Percentiles rank a stretch among this genome's conserved stretches.
These are phyloP conservation scores for Fusarium concolor DNA, from an alignment of 2,329 filamentous ascomycete genomes.

Conservation along the genomic window DNA sequence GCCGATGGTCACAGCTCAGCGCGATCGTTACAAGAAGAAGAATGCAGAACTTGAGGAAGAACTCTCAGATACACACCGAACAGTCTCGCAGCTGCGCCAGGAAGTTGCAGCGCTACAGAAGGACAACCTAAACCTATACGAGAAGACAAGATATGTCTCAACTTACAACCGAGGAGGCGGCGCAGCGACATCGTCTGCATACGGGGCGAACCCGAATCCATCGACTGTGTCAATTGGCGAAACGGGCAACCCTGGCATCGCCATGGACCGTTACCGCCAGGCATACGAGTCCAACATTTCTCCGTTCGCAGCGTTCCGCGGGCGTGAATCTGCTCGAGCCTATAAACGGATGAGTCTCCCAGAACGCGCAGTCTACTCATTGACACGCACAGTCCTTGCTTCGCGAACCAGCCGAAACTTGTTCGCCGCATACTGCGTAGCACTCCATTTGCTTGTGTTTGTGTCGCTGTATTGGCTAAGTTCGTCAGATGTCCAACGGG, in stretches of 20 bases:
- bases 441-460: conserved; percentile 88
- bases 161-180: conserved; percentile 83
- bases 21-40: conserved; percentile 97
- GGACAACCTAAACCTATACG: conserved; percentile 95
- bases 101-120: conserved; percentile 94
- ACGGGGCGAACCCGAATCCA: conserved; percentile 78
- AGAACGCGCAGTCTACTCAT: conserved; percentile 88
- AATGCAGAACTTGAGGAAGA: conserved; percentile 92
- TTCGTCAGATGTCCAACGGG: conserved; percentile 73
- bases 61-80: conserved; percentile 83
- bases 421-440: conserved; percentile 92
- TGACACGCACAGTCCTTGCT: conserved; percentile 90
- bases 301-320: conserved; percentile 94
- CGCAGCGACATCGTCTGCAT: conserved; percentile 72
- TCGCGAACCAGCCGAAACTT: conserved; percentile 91
- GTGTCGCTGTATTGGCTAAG: conserved; percentile 88
- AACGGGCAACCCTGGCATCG: conserved; percentile 69
- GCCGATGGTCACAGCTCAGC: conserved; percentile 97
- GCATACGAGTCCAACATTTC: conserved; percentile 96
- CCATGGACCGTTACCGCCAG: conserved; percentile 86
- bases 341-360: conserved; percentile 94
- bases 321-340: conserved; percentile 90
- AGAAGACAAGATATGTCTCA: conserved; percentile 96
- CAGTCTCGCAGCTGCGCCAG: conserved; percentile 85
- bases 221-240: conserved; percentile 73